Conservation (phyloP, 768 basidiomycete species). For the Lentinula boryana region DNA sequence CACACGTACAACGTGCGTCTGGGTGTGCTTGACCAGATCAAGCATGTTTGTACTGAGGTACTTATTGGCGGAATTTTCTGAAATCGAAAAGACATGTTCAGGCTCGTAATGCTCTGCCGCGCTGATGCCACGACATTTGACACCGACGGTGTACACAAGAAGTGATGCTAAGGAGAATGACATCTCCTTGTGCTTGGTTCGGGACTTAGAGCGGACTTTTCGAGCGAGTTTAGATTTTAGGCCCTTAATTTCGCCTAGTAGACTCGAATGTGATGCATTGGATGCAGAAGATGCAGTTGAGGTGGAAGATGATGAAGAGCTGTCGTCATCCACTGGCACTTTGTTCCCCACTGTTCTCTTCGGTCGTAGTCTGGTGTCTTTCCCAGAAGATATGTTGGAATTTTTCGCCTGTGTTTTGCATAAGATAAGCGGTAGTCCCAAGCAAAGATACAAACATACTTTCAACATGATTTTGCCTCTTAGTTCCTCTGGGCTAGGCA, state of each 20-base stretch:
- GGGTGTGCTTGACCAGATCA: slow-evolving; percentile 83
- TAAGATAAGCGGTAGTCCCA: neutral
- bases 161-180: slow-evolving; percentile 67
- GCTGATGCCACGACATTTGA: slow-evolving; percentile 90
- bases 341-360: neutral
- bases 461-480: slow-evolving; percentile 81
- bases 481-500: slow-evolving; percentile 89
- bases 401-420: slow-evolving; percentile 59
- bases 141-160: slow-evolving; percentile 92
- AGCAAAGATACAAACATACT: slow-evolving; percentile 29
- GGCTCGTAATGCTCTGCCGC: slow-evolving; percentile 80
- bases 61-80: slow-evolving; percentile 76
- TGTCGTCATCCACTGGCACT: neutral
- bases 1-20: slow-evolving; percentile 73
- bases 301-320: neutral
- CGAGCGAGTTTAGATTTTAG: slow-evolving; percentile 2
- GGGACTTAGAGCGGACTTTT: slow-evolving; percentile 6
- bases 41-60: slow-evolving; percentile 56
- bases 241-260: neutral
- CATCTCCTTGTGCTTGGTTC: slow-evolving; percentile 36
- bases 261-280: neutral
- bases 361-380: neutral
- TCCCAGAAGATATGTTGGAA: slow-evolving; percentile 35
- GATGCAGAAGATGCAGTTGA: slow-evolving; percentile 1
- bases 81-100: slow-evolving; percentile 90